These are phyloP conservation scores for Onygena corvina DNA, from an alignment of 2,329 filamentous ascomycete genomes.

Conservation along the genomic window DNA sequence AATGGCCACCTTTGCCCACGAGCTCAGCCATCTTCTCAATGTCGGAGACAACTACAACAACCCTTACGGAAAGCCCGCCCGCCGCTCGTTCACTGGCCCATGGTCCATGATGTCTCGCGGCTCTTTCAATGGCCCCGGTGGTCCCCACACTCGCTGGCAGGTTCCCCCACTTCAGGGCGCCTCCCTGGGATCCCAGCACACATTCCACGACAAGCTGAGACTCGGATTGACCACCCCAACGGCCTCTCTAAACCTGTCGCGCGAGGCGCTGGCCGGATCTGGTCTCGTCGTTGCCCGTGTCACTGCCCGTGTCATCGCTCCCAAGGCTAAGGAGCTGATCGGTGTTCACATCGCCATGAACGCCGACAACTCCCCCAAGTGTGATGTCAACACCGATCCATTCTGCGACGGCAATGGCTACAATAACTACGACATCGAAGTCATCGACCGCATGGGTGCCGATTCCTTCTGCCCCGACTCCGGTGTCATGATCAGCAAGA, in stretches of 20 bases:
- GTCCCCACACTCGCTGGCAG: slow-evolving; percentile 15
- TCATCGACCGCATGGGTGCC: slow-evolving; percentile 16
- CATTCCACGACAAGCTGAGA: slow-evolving; percentile 14
- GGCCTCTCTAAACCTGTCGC: slow-evolving; percentile 12
- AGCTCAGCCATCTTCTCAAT: slow-evolving; percentile 16
- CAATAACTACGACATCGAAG: slow-evolving; percentile 15
- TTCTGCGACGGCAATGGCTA: slow-evolving; percentile 15
- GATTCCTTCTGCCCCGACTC: slow-evolving; percentile 16
- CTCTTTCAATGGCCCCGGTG: slow-evolving; percentile 16
- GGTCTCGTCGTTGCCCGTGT: slow-evolving; percentile 13
- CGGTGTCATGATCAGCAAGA: slow-evolving; percentile 16
- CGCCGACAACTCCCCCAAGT: slow-evolving; percentile 11
- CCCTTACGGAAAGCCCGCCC: slow-evolving; percentile 12
- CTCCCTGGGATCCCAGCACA: slow-evolving; percentile 16
- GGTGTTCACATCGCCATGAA: slow-evolving; percentile 15
- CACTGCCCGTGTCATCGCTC: slow-evolving; percentile 13
- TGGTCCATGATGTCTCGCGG: slow-evolving; percentile 18
- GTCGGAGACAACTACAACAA: slow-evolving; percentile 17
- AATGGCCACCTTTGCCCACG: slow-evolving; percentile 16
- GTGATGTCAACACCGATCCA: slow-evolving; percentile 12
- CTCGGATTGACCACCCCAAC: slow-evolving; percentile 10
- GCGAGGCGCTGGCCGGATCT: slow-evolving; percentile 13
- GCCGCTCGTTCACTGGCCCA: slow-evolving; percentile 14
- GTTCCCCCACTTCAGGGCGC: slow-evolving; percentile 13
- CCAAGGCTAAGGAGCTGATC: slow-evolving; percentile 10